Conservation (phyloP, 768 basidiomycete species). For the Lentinus brumalis region DNA sequence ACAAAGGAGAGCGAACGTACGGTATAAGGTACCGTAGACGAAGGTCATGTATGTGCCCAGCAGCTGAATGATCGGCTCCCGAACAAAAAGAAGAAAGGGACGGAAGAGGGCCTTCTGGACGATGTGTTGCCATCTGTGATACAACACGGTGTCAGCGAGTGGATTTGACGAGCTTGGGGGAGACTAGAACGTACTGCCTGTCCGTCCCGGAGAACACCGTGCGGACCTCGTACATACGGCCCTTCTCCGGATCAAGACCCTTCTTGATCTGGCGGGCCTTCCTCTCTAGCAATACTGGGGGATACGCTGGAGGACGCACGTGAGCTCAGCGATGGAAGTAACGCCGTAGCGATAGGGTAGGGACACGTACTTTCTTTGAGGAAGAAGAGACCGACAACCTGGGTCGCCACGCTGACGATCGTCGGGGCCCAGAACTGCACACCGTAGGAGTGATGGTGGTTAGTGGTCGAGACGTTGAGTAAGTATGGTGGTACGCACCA, state of each 20-base stretch:
- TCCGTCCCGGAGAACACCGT: slow-evolving; percentile 49
- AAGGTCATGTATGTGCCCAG: slow-evolving; percentile 71
- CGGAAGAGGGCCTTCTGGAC: slow-evolving; percentile 57
- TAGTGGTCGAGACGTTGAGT: background rate
- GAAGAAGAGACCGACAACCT: slow-evolving; percentile 55
- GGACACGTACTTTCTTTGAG: slow-evolving; percentile 61
- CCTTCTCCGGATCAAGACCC: slow-evolving; percentile 48
- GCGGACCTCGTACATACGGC: slow-evolving; percentile 36
- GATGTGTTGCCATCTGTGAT: slow-evolving; percentile 51
- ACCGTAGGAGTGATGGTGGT: background rate
- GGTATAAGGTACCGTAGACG: slow-evolving; percentile 62
- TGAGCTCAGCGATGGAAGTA: too few species aligned
- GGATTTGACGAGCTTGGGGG: background rate
- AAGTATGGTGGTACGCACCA: slow-evolving; percentile 31
- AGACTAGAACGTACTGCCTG: slow-evolving; percentile 34
- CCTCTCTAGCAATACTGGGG: slow-evolving; percentile 42
- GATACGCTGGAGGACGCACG: slow-evolving; percentile 28
- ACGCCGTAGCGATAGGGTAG: too few species aligned
- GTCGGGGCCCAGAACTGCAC: slow-evolving; percentile 64
- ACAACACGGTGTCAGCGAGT: too few species aligned
- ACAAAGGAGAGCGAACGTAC: slow-evolving; percentile 37
- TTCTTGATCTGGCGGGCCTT: slow-evolving; percentile 53
- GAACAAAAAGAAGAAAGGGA: slow-evolving; percentile 62
- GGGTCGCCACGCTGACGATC: slow-evolving; percentile 54
- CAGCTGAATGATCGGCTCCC: slow-evolving; percentile 71